Conservation (phyloP, 1,284 basidiomycete species). For the Mycena sp. region DNA sequence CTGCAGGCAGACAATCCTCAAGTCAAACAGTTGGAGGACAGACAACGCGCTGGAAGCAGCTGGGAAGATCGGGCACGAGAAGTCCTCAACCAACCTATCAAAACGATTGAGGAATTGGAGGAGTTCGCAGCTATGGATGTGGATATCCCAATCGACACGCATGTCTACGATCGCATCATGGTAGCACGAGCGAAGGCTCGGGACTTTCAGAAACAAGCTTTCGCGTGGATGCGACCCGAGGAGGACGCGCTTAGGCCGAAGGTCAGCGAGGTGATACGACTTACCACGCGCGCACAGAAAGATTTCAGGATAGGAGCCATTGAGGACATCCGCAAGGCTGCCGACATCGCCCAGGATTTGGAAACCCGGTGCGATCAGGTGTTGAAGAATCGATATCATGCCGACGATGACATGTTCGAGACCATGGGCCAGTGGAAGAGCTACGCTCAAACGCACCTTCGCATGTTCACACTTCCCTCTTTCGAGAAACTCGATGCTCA, state of each 20-base stretch:
- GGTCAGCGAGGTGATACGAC: conserved; percentile 70
- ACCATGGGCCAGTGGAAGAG: conserved; percentile 75
- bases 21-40: conserved; percentile 64
- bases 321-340: conserved; percentile 70
- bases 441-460: conserved; percentile 75
- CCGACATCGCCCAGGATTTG: conserved; percentile 76
- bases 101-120: conserved; percentile 78
- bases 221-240: conserved; percentile 70
- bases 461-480: conserved; percentile 74
- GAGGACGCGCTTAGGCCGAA: conserved; percentile 61
- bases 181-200: conserved; percentile 70
- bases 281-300: conserved; percentile 75
- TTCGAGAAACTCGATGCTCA: conserved; percentile 78
- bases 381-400: conserved; percentile 67
- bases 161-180: conserved; percentile 66
- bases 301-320: conserved; percentile 76
- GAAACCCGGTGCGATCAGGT: conserved; percentile 79
- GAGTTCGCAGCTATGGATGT: conserved; percentile 68
- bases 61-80: conserved; percentile 77
- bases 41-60: conserved; percentile 67
- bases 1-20: conserved; percentile 69
- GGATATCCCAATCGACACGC: conserved; percentile 69
- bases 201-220: conserved; percentile 81
- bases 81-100: conserved; percentile 69
- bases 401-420: conserved; percentile 71